Evolutionary conservation across 345 rosid species (phyloP).

Genomic region (Brassica incana): DNA sequence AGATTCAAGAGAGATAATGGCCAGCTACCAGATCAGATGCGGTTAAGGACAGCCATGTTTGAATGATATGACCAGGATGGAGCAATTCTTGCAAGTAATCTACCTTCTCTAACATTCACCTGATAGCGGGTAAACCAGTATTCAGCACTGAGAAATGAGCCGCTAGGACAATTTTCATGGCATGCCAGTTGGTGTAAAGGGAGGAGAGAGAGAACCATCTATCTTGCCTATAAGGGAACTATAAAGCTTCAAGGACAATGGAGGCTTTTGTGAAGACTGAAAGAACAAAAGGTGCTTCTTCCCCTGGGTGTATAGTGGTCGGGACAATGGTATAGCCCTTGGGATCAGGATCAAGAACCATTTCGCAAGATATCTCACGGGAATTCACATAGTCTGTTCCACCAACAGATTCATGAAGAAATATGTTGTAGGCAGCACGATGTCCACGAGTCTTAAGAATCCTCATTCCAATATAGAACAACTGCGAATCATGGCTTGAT

Average conservation of each 20-base stretch:
- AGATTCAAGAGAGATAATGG: slow-evolving; percentile 17
- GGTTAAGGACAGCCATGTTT: not conserved
- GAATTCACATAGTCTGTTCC: slow-evolving; percentile 99
- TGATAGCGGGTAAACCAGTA: slow-evolving; percentile 14
- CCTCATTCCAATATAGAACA: slow-evolving; percentile 98
- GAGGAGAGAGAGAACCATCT: slow-evolving; percentile 24
- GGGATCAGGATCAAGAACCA: slow-evolving; percentile 99
- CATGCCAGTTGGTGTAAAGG: slow-evolving; percentile 29
- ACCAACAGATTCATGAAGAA: slow-evolving; percentile 97
- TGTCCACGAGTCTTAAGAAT: slow-evolving; percentile 96
- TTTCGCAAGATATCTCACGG: slow-evolving; percentile 98
- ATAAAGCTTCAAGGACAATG: slow-evolving; percentile 75
- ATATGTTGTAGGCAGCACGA: slow-evolving; percentile 94
- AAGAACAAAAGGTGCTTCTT: slow-evolving; percentile 98
- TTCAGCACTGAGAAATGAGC: slow-evolving; percentile 5
- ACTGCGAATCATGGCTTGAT: slow-evolving; percentile 87
- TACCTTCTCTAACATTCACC: slow-evolving; percentile 19
- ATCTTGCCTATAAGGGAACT: slow-evolving; percentile 15
- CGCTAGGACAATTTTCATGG: slow-evolving; percentile 36
- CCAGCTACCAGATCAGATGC: slow-evolving; percentile 22
- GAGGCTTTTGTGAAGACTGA: slow-evolving; percentile 96
- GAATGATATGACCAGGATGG: slow-evolving; percentile 4
- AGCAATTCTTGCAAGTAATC: slow-evolving; percentile 7
- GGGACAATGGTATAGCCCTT: slow-evolving; percentile 99
- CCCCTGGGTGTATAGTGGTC: slow-evolving; percentile 97